Conservation (phyloP, 352 stramenopile genomes). For the Pilasporangium apinafurcum region DNA sequence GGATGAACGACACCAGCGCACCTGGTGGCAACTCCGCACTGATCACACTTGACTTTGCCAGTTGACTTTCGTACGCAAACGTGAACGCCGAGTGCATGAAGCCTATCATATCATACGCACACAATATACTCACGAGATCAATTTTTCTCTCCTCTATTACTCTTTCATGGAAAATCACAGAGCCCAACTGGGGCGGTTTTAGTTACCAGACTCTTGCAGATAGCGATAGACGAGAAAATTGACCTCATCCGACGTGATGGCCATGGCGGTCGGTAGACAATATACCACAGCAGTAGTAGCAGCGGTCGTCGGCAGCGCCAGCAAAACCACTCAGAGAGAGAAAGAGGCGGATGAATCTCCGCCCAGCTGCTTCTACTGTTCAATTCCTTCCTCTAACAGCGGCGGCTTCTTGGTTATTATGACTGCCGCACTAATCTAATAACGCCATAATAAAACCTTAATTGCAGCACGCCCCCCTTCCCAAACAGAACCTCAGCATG, state of each 20-base stretch:
- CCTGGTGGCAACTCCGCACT: constrained; percentile 93
- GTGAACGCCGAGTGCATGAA: constrained; percentile 98
- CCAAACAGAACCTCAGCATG: no score
- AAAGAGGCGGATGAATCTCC: no score
- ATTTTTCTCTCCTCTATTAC: neutral
- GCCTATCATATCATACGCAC: constrained; percentile 23
- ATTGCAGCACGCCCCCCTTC: neutral
- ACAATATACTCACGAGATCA: neutral
- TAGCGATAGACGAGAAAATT: constrained; percentile 99
- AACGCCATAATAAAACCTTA: constrained; percentile 2
- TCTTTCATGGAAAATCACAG: neutral
- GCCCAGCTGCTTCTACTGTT: no score
- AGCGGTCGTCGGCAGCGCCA: no score
- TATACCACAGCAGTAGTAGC: no score
- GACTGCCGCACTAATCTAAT: no score
- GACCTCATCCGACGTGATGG: constrained; percentile 94
- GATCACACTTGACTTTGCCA: constrained; percentile 91
- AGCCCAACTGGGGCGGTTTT: no score
- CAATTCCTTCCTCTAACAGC: no score
- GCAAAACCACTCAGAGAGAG: no score
- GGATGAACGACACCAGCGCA: constrained; percentile 96
- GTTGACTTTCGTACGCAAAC: constrained; percentile 97
- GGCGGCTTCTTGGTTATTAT: no score
- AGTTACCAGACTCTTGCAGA: constrained; percentile 91
- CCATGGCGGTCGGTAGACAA: no score